Base-by-base conservation (phyloP, 1,139 yeast genomes). In the Suhomyces taliae region DNA sequence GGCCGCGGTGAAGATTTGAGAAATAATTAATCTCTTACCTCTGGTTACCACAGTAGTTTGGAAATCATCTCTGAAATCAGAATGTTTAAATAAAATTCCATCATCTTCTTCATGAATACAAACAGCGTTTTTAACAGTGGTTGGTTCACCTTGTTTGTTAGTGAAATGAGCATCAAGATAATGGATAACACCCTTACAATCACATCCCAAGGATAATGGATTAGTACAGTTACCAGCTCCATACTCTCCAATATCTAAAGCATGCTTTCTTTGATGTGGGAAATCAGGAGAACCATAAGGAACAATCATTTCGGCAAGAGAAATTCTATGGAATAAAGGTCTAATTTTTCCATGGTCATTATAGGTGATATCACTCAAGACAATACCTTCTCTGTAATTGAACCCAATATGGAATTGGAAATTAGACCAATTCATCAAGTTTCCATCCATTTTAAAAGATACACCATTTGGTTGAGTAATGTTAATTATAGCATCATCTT, bases 21-120 rank as follows among this genome's bases (percentile, higher is more conserved):
- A 85, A 48, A 87, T 70, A 53, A 87, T 79, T 65, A 87, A 78
- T 66, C 79, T 83, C 58, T 86, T 84, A 48, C 89, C 87, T 70
- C 95, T 81, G 43, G 90, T 82, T 47, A 83, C 85, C 53, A 86
- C 79, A 35, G 87, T 81, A 45, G 93, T 86, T 54, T 82, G 84
- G 70, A 85, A 85, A 60, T 78, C 83, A 65, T 87, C 93, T 75
- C 95, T 81, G 72, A 85, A 87, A 67, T 87, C 93, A 45, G 91
- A 84, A 69, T 87, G 95, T 73, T 87, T 87, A 76, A 76, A 86
- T 56, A 87, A 72, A 52, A 87, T 66, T 34, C 95, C 93, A 57
- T 85, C 90, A 60, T 87, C 95, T 67, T 87, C 91, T 71, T 87
- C 95, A 64, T 87, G 95, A 59, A 87, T 85, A 69, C 95, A 87